Evolutionary conservation across 768 basidiomycete genomes (phyloP).

Genomic region (Mrakia frigida): DNA sequence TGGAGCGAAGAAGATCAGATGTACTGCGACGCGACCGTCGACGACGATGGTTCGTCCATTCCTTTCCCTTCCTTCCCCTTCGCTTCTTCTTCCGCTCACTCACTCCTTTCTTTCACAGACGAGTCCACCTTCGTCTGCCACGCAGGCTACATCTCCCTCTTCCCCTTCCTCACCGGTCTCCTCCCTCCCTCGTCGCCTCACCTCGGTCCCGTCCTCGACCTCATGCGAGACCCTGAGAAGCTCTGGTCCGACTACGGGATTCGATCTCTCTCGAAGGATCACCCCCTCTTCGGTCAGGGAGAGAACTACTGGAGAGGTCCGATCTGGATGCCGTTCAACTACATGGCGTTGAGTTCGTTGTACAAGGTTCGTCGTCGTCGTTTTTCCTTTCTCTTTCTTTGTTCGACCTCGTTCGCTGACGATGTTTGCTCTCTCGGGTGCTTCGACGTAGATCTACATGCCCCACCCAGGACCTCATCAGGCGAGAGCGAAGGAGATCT

Average conservation of each 20-base stretch:
- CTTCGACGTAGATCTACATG: slow-evolving; percentile 62
- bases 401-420: neutral
- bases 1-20: slow-evolving; percentile 84
- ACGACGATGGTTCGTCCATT: slow-evolving; percentile 63
- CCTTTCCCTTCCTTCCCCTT: neutral
- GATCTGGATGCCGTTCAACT: slow-evolving; percentile 98
- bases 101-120: slow-evolving; percentile 53
- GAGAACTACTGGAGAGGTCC: slow-evolving; percentile 98
- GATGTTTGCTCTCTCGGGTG: neutral
- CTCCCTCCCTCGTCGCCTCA: slow-evolving; percentile 71
- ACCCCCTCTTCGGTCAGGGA: slow-evolving; percentile 82
- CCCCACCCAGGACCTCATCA: slow-evolving; percentile 75
- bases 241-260: slow-evolving; percentile 90
- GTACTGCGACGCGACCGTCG: slow-evolving; percentile 86
- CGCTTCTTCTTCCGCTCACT: slow-evolving; percentile 3
- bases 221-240: slow-evolving; percentile 71
- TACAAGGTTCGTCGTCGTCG: slow-evolving; percentile 55
- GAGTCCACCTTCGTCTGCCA: slow-evolving; percentile 89
- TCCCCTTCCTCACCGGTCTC: slow-evolving; percentile 82
- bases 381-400: neutral
- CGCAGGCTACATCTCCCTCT: slow-evolving; percentile 86
- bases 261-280: slow-evolving; percentile 77
- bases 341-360: slow-evolving; percentile 71
- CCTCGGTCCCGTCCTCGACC: slow-evolving; percentile 71
- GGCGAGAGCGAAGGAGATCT: slow-evolving; percentile 67